phyloP scores from a whole-genome alignment of 2,329 filamentous ascomycete genomes.

The Mycosphaerelloides madeirae region DNA sequence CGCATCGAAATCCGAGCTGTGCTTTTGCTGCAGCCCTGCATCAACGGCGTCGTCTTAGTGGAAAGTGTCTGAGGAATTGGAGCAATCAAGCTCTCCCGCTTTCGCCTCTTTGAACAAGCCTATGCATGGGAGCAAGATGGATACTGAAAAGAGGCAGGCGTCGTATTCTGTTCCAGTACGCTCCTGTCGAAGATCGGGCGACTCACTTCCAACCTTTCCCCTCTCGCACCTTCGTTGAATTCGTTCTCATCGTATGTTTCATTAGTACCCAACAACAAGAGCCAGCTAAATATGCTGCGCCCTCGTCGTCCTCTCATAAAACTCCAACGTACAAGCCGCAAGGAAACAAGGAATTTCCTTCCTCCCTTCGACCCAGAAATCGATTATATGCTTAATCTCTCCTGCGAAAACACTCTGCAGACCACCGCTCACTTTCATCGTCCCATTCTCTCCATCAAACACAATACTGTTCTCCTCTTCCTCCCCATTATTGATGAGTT shows the following conservation, averaged over 20 bases:
- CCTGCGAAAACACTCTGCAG: constrained; percentile 79
- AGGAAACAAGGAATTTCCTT: constrained; percentile 92
- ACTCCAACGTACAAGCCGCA: constrained; percentile 85
- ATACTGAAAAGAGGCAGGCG: no score
- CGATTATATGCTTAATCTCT: constrained; percentile 79
- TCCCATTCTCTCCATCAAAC: constrained; percentile 89
- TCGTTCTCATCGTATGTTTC: no score
- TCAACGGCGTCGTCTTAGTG: neutral
- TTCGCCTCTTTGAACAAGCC: no score
- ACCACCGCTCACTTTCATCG: constrained; percentile 95
- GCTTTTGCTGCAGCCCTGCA: constrained; percentile 3
- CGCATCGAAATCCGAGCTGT: neutral
- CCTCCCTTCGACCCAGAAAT: constrained; percentile 93
- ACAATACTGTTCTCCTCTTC: constrained; percentile 58
- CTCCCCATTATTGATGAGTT: constrained; percentile 38
- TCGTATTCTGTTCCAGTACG: no score
- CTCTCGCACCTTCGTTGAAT: no score
- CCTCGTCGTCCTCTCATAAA: constrained; percentile 65
- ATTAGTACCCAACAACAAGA: no score
- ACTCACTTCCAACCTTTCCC: no score
- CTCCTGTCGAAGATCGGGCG: no score
- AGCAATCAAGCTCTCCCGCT: no score
- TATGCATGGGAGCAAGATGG: no score
- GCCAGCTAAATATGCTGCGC: constrained; percentile 23
- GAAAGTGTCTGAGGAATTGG: no score